A percentile compares a stretch with the other conserved stretches of the same genome.
These are phyloP conservation scores for Incumbomyces lentus DNA, from an alignment of 2,329 filamentous ascomycete species.

Conservation along the genomic window DNA sequence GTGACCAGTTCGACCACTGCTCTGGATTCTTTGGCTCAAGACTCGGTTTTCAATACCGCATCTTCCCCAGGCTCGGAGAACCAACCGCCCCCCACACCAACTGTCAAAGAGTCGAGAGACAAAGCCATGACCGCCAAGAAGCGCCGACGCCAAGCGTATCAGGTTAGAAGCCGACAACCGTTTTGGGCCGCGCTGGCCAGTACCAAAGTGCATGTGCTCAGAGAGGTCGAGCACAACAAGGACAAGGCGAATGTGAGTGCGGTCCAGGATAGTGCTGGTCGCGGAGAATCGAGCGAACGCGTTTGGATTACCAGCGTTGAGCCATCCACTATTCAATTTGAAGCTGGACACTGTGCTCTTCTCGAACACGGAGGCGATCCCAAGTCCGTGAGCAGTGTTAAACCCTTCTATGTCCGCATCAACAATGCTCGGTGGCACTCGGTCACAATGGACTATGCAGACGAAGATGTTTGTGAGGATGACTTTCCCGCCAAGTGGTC, in stretches of 20 bases:
- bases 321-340: constrained; percentile 37
- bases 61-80: constrained; percentile 33
- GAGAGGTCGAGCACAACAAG: constrained; percentile 74
- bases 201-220: constrained; percentile 92
- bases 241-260: constrained; percentile 19
- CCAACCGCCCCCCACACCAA: constrained; percentile 42
- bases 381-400: constrained; percentile 24
- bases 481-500: constrained; percentile 41
- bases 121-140: constrained; percentile 60
- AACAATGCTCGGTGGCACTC: constrained; percentile 58
- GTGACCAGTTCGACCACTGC: constrained; percentile 31
- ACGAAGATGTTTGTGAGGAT: constrained; percentile 35
- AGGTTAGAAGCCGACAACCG: constrained; percentile 80
- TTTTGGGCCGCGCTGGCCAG: constrained; percentile 86
- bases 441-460: constrained; percentile 41
- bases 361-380: constrained; percentile 23
- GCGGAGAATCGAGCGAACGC: constrained; percentile 32
- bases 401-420: constrained; percentile 55
- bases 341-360: constrained; percentile 26
- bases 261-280: constrained; percentile 13
- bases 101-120: constrained; percentile 44
- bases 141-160: constrained; percentile 80
- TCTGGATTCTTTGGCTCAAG: constrained; percentile 33
- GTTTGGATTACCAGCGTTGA: constrained; percentile 39
- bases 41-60: constrained; percentile 31